These are phyloP conservation scores for Gomphus bonarii DNA, from an alignment of 1,284 basidiomycete genomes.

Conservation along the genomic window DNA sequence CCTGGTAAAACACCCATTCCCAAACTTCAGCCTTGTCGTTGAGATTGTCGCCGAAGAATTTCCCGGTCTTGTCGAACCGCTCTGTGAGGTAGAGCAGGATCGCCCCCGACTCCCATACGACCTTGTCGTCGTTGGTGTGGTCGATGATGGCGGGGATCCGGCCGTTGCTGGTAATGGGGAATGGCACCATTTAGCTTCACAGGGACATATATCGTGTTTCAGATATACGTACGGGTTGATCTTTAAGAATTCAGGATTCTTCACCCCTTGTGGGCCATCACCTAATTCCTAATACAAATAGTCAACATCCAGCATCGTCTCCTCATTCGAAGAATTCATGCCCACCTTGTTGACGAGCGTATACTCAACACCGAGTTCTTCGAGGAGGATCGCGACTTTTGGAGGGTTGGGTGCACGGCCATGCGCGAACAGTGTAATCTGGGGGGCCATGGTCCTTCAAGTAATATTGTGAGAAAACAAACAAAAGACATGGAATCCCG, in stretches of 20 bases:
- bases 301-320: neutral
- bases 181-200: neutral
- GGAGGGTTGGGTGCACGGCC: slow-evolving; percentile 58
- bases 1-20: slow-evolving; percentile 14
- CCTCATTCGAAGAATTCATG: too few relatives aligned
- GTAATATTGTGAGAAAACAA: neutral
- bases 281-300: neutral
- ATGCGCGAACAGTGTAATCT: neutral
- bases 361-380: slow-evolving; percentile 38
- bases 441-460: neutral
- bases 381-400: slow-evolving; percentile 52
- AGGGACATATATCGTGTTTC: neutral
- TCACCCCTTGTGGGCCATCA: slow-evolving; percentile 5
- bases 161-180: slow-evolving; percentile 17
- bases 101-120: slow-evolving; percentile 22
- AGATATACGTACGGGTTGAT: slow-evolving; percentile 7
- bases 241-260: slow-evolving; percentile 1
- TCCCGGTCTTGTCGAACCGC: slow-evolving; percentile 19
- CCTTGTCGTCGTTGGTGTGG: slow-evolving; percentile 23
- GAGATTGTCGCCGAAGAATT: slow-evolving; percentile 2
- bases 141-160: slow-evolving; percentile 27
- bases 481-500: neutral
- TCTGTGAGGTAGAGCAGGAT: too few relatives aligned
- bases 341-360: neutral
- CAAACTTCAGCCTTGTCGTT: too few relatives aligned